phyloP scores from a whole-genome alignment of 163 green algal genomes.

The Scenedesmus sp. region DNA sequence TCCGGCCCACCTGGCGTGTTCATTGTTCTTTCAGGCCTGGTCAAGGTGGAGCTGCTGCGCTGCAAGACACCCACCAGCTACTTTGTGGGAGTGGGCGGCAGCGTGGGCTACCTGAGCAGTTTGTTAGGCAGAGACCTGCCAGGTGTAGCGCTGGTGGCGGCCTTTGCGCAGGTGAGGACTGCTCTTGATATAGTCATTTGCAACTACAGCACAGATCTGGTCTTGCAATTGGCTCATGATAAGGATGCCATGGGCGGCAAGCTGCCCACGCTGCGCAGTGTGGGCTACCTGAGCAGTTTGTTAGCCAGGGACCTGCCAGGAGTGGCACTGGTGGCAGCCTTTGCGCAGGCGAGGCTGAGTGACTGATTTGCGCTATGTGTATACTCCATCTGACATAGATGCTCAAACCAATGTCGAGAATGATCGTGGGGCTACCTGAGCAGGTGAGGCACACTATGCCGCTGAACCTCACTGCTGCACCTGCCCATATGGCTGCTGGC shows the following conservation, averaged over 20 bases:
- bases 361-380: no score
- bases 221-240: no score
- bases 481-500: conserved; percentile 47
- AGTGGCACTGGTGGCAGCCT: background rate
- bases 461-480: conserved; percentile 75
- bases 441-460: conserved; percentile 54
- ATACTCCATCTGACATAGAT: background rate
- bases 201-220: no score
- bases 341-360: conserved; percentile 6
- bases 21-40: conserved; percentile 47
- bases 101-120: conserved; percentile 26
- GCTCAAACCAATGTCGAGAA: background rate
- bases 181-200: background rate
- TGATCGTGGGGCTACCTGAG: background rate
- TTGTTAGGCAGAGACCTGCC: conserved; percentile 2
- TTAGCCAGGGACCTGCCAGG: background rate
- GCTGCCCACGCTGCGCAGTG: background rate
- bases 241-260: no score
- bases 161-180: conserved; percentile 27
- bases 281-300: conserved; percentile 29
- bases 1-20: conserved; percentile 29
- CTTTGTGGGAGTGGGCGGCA: conserved; percentile 37
- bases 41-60: conserved; percentile 27
- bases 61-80: background rate
- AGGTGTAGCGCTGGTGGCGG: background rate